These are phyloP conservation scores for Marasmius sp. DNA, from an alignment of 1,284 basidiomycete genomes.

Conservation along the genomic window DNA sequence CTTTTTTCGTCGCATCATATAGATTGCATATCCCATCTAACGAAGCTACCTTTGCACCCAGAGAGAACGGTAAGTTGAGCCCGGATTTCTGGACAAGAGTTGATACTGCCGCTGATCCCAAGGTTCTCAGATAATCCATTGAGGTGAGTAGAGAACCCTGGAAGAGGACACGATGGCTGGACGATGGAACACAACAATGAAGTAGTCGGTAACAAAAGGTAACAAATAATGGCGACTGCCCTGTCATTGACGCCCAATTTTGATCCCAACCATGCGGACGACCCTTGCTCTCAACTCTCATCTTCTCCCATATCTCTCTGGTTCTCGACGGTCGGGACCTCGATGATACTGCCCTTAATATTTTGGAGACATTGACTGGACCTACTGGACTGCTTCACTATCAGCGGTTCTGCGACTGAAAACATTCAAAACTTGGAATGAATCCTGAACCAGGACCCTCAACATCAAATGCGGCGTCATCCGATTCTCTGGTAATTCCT, in stretches of 20 bases:
- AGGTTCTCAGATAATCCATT: slow-evolving; percentile 85
- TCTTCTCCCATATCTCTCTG: slow-evolving; percentile 3
- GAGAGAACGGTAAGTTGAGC: slow-evolving; percentile 83
- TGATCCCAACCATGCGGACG: slow-evolving; percentile 2
- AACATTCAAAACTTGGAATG: not conserved
- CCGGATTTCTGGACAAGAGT: slow-evolving; percentile 89
- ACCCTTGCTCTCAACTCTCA: slow-evolving; percentile 6
- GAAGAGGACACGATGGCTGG: not conserved
- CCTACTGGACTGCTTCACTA: too few species aligned
- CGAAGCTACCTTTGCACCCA: slow-evolving; percentile 74
- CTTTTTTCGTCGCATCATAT: slow-evolving; percentile 87
- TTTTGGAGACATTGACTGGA: not conserved
- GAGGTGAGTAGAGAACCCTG: slow-evolving; percentile 8
- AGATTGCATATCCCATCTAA: slow-evolving; percentile 85
- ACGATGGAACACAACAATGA: not conserved
- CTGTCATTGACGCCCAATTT: not conserved
- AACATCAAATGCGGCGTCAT: not conserved
- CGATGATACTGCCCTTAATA: not conserved
- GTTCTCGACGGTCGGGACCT: not conserved
- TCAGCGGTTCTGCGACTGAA: not conserved
- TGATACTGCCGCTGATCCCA: slow-evolving; percentile 86
- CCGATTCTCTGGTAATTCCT: not conserved
- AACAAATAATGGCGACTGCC: not conserved
- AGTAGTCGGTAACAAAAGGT: too few species aligned
- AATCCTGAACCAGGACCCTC: slow-evolving; percentile 1